Evolutionary conservation across 148 eudicot genomes (phyloP).

Genomic region (Agrostemma githago): DNA sequence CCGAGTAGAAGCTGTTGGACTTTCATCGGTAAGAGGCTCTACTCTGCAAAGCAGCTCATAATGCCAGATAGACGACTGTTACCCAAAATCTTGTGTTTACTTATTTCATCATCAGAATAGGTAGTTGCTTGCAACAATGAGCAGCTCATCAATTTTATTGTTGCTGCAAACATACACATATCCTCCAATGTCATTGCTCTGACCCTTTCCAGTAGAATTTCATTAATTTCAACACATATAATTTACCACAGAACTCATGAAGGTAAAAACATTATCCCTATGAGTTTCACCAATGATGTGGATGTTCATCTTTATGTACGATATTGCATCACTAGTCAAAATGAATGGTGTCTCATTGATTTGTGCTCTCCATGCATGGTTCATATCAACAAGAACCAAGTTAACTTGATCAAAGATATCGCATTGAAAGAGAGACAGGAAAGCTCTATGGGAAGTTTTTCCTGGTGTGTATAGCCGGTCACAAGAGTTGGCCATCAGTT

Average conservation of each 20-base stretch:
- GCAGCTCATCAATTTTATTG: slow-evolving; percentile 67
- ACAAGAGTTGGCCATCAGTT: slow-evolving; percentile 19
- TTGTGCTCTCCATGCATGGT: slow-evolving; percentile 38
- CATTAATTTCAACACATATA: slow-evolving; percentile 30
- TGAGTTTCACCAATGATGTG: slow-evolving; percentile 31
- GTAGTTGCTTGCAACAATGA: slow-evolving; percentile 54
- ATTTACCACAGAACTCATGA: slow-evolving; percentile 47
- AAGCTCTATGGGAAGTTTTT: slow-evolving; percentile 29
- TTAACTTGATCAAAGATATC: slow-evolving; percentile 34
- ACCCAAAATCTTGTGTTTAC: slow-evolving; percentile 7
- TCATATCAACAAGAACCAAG: slow-evolving; percentile 35
- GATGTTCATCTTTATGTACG: slow-evolving; percentile 40
- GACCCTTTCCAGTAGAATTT: slow-evolving; percentile 20
- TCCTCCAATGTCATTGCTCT: slow-evolving; percentile 38
- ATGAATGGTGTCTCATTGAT: slow-evolving; percentile 35
- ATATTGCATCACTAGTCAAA: slow-evolving; percentile 37
- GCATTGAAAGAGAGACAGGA: slow-evolving; percentile 38
- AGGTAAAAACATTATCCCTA: slow-evolving; percentile 42
- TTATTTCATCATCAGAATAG: slow-evolving; percentile 23
- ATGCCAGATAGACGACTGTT: slow-evolving; percentile 36
- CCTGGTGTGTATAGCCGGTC: neutral
- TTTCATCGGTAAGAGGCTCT: slow-evolving; percentile 39
- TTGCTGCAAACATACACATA: slow-evolving; percentile 54
- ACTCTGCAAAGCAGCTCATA: slow-evolving; percentile 36
- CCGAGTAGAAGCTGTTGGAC: slow-evolving; percentile 26